These are phyloP conservation scores for Gentiana dahurica DNA, from an alignment of 257 asterid genomes.

Conservation along the genomic window DNA sequence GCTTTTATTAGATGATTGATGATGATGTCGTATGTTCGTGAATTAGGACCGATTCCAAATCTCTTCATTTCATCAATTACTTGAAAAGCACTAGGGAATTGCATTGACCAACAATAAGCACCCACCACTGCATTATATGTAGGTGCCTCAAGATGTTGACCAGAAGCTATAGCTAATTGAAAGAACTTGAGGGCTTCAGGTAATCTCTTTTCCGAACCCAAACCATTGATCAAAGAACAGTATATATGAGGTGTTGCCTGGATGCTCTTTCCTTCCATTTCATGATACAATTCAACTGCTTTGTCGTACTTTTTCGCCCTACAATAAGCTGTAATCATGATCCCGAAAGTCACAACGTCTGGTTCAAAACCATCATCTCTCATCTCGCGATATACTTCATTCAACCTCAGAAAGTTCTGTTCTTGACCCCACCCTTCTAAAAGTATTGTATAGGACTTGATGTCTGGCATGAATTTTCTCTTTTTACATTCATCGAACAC, in stretches of 20 bases:
- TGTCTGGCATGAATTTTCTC: slow-evolving; percentile 38
- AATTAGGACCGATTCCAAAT: slow-evolving; percentile 54
- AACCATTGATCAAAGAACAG: slow-evolving; percentile 70
- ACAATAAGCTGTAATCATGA: slow-evolving; percentile 55
- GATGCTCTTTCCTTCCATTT: slow-evolving; percentile 48
- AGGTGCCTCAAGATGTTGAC: slow-evolving; percentile 41
- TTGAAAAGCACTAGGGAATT: slow-evolving; percentile 40
- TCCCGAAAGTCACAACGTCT: slow-evolving; percentile 75
- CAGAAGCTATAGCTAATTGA: slow-evolving; percentile 36
- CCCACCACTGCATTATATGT: slow-evolving; percentile 77
- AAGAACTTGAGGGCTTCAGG: slow-evolving; percentile 53
- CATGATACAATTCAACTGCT: slow-evolving; percentile 37
- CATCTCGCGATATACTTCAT: slow-evolving; percentile 77
- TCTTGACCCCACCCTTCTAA: slow-evolving; percentile 83
- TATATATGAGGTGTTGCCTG: slow-evolving; percentile 69
- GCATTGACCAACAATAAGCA: slow-evolving; percentile 67
- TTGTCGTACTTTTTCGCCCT: slow-evolving; percentile 39
- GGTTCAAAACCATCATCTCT: slow-evolving; percentile 48
- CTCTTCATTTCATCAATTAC: slow-evolving; percentile 57
- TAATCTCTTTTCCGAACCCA: slow-evolving; percentile 64
- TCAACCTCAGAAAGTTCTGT: slow-evolving; percentile 39
- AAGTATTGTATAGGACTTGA: slow-evolving; percentile 52
- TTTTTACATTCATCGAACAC: slow-evolving; percentile 66
- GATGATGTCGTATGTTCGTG: slow-evolving; percentile 62
- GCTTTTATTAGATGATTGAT: slow-evolving; percentile 54